These are phyloP conservation scores for Cystofilobasidium capitatum DNA, from an alignment of 768 basidiomycete genomes.

Conservation along the genomic window DNA sequence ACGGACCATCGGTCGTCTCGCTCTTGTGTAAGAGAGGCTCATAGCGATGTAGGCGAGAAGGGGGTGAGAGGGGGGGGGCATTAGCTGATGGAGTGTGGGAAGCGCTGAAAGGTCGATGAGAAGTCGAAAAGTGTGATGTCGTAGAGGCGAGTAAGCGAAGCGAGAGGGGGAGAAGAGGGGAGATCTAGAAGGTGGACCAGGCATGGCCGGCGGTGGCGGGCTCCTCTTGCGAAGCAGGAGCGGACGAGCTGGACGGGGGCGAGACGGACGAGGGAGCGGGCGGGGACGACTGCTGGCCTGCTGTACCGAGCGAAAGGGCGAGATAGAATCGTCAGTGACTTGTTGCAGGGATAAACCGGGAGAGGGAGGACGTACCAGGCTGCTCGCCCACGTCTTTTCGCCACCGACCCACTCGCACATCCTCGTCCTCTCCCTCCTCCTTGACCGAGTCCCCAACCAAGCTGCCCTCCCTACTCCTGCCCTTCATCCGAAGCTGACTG, in stretches of 20 bases:
- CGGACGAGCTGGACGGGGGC: conserved; percentile 4
- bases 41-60: neutral
- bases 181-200: neutral
- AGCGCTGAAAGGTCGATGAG: neutral
- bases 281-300: neutral
- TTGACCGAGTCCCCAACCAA: neutral
- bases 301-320: neutral
- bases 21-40: too few species aligned
- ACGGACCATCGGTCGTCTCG: too few species aligned
- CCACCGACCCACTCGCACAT: neutral
- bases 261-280: neutral
- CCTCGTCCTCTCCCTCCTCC: conserved; percentile 2
- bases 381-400: neutral
- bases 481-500: conserved; percentile 1
- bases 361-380: neutral
- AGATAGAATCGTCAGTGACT: neutral
- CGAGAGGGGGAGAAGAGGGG: neutral
- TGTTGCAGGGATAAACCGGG: neutral
- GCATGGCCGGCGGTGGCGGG: too few species aligned
- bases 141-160: neutral
- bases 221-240: neutral
- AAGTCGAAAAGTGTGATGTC: neutral
- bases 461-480: conserved; percentile 13
- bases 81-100: neutral
- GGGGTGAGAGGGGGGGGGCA: neutral